A percentile compares a stretch with the other conserved stretches of the same genome.
phyloP scores from a whole-genome alignment of 78 protist species.

The Blattamonas nauphoetae region DNA sequence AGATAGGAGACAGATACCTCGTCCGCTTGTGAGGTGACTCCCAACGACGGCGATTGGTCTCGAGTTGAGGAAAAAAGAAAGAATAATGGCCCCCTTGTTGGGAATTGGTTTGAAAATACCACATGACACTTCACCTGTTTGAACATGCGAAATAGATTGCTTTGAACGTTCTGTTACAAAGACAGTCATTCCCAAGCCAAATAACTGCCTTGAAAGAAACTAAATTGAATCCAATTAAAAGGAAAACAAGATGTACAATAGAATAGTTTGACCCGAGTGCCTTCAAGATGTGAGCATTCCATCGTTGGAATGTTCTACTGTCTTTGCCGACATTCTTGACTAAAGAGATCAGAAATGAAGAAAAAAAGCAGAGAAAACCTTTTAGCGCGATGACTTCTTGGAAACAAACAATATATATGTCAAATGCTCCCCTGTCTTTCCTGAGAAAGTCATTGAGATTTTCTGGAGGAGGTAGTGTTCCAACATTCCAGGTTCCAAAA shows the following conservation, averaged over 20 bases:
- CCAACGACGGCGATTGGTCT: not conserved
- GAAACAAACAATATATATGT: not conserved
- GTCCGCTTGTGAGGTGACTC: not conserved
- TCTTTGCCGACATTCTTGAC: not conserved
- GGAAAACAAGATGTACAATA: not conserved
- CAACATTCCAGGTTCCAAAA: not conserved
- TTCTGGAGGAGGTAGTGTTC: not conserved
- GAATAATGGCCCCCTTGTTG: not conserved
- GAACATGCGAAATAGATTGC: not conserved
- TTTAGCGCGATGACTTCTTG: not conserved
- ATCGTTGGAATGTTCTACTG: not conserved
- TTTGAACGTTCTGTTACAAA: not conserved
- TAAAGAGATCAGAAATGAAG: not conserved
- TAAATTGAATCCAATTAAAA: not conserved
- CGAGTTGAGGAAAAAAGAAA: not conserved
- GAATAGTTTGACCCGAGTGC: not conserved
- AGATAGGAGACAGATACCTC: not conserved
- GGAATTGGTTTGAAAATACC: not conserved
- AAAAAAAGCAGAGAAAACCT: not conserved
- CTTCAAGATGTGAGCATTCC: not conserved
- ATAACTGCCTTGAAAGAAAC: not conserved
- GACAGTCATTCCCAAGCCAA: not conserved
- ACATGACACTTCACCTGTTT: not conserved
- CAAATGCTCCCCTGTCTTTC: not conserved
- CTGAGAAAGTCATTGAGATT: not conserved